phyloP scores from a whole-genome alignment of 163 green algal genomes.

The Botryococcus braunii region DNA sequence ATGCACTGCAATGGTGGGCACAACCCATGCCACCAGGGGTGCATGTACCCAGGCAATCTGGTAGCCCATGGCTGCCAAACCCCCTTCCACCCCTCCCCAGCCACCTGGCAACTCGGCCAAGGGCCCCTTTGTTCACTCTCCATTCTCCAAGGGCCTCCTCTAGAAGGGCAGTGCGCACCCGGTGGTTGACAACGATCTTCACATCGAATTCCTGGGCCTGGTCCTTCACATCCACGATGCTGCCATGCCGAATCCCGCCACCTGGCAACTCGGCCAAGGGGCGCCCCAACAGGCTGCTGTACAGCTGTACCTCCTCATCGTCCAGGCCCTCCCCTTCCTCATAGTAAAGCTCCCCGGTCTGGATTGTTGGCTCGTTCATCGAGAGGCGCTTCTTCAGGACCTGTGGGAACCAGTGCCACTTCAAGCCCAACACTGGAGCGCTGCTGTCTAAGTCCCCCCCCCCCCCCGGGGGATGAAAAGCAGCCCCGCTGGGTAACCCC shows the following conservation, averaged over 20 bases:
- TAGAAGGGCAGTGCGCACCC: constrained; percentile 21
- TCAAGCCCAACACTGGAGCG: too few relatives aligned
- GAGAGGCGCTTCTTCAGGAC: constrained; percentile 70
- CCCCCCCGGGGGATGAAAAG: too few relatives aligned
- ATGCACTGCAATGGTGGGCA: too few relatives aligned
- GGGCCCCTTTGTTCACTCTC: neutral
- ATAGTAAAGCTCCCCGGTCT: constrained; percentile 46
- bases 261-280: constrained; percentile 53
- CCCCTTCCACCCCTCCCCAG: too few relatives aligned
- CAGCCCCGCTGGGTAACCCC: too few relatives aligned
- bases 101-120: neutral
- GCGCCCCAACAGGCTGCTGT: constrained; percentile 37
- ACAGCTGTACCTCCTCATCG: constrained; percentile 43
- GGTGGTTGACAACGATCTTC: constrained; percentile 49
- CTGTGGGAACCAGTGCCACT: too few relatives aligned
- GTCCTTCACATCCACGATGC: constrained; percentile 54
- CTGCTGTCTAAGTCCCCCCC: too few relatives aligned
- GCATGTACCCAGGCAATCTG: too few relatives aligned
- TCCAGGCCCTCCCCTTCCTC: constrained; percentile 57
- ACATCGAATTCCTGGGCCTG: constrained; percentile 53
- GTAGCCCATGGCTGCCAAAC: too few relatives aligned
- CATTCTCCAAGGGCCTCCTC: neutral
- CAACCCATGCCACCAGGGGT: too few relatives aligned
- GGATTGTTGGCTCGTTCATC: constrained; percentile 57
- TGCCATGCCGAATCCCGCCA: constrained; percentile 46